Evolutionary conservation across 805 yeast species (phyloP), one percentile per base, ranked within the genome.

Genomic region (Lipomyces yamanashiensis): DNA sequence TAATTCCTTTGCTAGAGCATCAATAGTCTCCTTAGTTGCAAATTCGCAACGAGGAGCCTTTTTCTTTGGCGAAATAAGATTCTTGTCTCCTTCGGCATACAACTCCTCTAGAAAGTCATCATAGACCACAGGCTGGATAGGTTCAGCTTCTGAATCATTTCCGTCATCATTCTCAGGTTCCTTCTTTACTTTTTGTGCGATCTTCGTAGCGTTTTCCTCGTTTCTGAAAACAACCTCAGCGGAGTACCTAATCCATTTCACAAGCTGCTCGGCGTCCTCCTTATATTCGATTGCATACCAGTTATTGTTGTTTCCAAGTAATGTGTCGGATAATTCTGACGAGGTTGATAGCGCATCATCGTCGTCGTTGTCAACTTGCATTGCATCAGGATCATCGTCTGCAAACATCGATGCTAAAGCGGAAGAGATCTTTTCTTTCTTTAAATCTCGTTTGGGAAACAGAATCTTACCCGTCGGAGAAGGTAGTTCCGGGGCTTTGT

Each of bases 401-500:
- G 34, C 60, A 33, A 15, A 41, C 15, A 10, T 17, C 23, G 44
- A 36, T n/a, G 19, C n/a, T 53, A 12, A 5, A 3, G 28, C 57
- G 7, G 57, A 19, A 3, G 47, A n/a, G 19, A n/a, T 43, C 21
- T 43, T 43, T n/a, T 13, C 48, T 41, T 53, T 53, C 56, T 58
- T 58, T 1, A 23, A 47, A 9, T 43, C 55, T 12, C 21, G 41
- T 19, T 39, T 64, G 12, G 69, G 69, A 36, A 66, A 66, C 19
- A 66, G 34, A 10, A 66, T 39, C 50, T 40, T 47, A 17, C 69
- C 69, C 8, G 69, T 66, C 4, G 69, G 69, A 10, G 69, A 66
- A 7, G 68, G 69, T 21, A 64, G 50, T 28, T 56, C 44, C 21
- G 21, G 37, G 1, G 69, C 63, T 44, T 64, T 66, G 54, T 21